Percentiles rank a stretch among this genome's conserved stretches.
Conservation (phyloP, 345 rosid species). For the Cardamine resedifolia region DNA sequence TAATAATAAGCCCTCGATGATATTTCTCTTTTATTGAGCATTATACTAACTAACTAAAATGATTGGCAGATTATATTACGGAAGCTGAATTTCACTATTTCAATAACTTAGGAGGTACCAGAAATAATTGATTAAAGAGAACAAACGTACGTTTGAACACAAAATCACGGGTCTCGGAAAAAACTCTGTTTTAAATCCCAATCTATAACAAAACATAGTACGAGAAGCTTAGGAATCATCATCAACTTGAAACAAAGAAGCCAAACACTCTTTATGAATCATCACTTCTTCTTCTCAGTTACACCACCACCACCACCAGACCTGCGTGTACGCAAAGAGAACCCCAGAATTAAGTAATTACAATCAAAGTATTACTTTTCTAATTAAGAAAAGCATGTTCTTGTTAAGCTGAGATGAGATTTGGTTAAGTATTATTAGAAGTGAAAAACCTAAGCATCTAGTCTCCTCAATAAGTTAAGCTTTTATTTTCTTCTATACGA, state of each 20-base stretch:
- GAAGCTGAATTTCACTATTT: background rate
- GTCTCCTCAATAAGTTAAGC: background rate
- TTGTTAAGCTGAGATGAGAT: background rate
- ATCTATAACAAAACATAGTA: background rate
- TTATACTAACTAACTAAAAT: background rate
- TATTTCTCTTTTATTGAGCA: background rate
- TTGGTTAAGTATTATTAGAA: background rate
- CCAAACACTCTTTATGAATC: background rate
- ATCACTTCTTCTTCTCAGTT: constrained; percentile 39
- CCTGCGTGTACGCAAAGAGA: constrained; percentile 7
- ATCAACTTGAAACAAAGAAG: background rate
- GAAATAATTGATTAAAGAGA: background rate
- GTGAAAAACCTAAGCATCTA: background rate
- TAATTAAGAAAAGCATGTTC: background rate
- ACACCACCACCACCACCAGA: constrained; percentile 42
- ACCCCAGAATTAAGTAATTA: background rate
- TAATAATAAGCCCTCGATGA: too few species aligned
- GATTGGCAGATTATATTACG: background rate
- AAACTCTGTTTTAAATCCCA: constrained; percentile 12
- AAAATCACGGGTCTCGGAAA: background rate
- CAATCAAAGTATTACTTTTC: background rate
- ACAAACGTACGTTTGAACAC: background rate
- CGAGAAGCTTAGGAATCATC: background rate
- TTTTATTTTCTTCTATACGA: too few species aligned
- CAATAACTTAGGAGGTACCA: background rate